phyloP scores from a whole-genome alignment of 257 asterid species.

The Solanum etuberosum region DNA sequence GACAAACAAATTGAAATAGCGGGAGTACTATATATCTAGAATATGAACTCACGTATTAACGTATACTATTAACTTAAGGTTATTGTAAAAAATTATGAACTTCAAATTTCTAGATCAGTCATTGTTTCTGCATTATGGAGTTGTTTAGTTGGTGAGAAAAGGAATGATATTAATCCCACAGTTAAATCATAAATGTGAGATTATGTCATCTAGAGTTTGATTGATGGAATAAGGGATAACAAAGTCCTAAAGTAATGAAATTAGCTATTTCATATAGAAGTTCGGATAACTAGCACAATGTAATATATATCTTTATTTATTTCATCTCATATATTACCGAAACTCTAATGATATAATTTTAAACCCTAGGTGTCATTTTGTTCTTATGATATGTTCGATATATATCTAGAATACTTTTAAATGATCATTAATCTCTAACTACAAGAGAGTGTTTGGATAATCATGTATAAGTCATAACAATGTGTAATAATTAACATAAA shows the following conservation, averaged over 20 bases:
- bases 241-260: too few relatives aligned
- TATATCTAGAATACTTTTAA: not conserved
- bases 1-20: too few relatives aligned
- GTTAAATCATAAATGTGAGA: not conserved
- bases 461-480: too few relatives aligned
- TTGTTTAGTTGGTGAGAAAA: not conserved
- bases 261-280: not conserved
- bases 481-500: not conserved
- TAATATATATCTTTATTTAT: too few relatives aligned
- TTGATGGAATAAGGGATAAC: not conserved
- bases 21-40: too few relatives aligned
- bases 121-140: too few relatives aligned
- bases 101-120: too few relatives aligned
- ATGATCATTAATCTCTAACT: not conserved
- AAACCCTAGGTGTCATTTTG: too few relatives aligned
- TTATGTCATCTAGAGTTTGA: not conserved
- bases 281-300: not conserved
- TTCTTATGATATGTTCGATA: not conserved
- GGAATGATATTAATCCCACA: not conserved
- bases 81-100: not conserved
- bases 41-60: too few relatives aligned
- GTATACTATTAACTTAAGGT: not conserved
- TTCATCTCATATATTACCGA: accelerated
- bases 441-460: not conserved
- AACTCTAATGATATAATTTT: too few relatives aligned